Evolutionary conservation across 768 basidiomycete genomes (phyloP), one percentile per base, ranked within the genome.

Genomic region (Agaricus bisporus): DNA sequence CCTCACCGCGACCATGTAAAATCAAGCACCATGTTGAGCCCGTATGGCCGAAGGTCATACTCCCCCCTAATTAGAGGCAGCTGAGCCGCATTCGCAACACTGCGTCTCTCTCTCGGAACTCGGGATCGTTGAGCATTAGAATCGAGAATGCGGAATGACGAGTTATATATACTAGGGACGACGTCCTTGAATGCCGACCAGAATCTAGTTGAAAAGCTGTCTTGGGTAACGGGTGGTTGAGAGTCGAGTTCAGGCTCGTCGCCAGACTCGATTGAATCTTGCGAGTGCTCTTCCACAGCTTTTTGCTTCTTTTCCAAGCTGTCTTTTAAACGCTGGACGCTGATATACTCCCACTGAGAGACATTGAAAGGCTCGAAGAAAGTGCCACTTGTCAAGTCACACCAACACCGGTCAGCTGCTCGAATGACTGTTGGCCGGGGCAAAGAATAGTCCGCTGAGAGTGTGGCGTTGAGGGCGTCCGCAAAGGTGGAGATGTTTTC

Each of bases 381-480:
- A 12, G 77, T 75, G 15, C 74, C 74, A 15, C 72, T 70, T 17
- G 82, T 79, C 56, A 91, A 71, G 61, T 92, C 90, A 59, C 90
- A 92, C 91, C 91, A 93, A 63, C 91, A 93, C 43, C 89, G 81
- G 60, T 92, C 91, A 4, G 78, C 74, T 2, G 88, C 75, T 25
- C 79, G 81, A 46, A 92, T 81, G 43, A 80, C 75, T 1, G 75
- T 67, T 0, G 85, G 85, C 4, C 79, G 58, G 10, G 79, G 67
- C 7, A 70, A 64, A 11, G 68, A 57, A 59, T 76, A 73, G 50
- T 72, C 68, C 17, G 69, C 45, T 7, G 72, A 59, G 8, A 77
- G 72, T 20, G 74, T 74, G 38, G 77, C 69, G 45, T 75, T 77
- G 52, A 90, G 66, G 2, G 86, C 86, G 35, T 86, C 78, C 1